Evolutionary conservation across 2,329 filamentous ascomycete genomes (phyloP).

Genomic region (Xylaria sp.): DNA sequence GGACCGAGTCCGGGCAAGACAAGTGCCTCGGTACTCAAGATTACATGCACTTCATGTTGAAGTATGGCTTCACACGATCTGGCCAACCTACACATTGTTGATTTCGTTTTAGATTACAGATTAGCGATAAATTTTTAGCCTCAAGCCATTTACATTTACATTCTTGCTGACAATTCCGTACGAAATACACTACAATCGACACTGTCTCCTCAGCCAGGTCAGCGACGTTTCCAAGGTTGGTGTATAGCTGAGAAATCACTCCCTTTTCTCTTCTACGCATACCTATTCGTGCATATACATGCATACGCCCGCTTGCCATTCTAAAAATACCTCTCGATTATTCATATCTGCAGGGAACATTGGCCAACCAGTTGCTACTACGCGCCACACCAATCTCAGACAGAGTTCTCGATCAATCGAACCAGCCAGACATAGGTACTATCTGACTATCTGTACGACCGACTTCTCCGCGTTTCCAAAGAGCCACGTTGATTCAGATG

Average conservation of each 20-base stretch:
- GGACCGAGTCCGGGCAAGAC: neutral
- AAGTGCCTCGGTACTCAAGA: neutral
- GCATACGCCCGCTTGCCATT: neutral
- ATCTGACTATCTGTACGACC: neutral
- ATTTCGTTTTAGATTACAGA: neutral
- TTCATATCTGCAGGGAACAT: neutral
- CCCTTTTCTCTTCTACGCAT: no score
- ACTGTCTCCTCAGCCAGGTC: neutral
- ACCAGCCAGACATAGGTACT: neutral
- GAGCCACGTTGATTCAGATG: constrained; percentile 56
- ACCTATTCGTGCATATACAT: neutral
- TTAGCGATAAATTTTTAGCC: neutral
- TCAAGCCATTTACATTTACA: neutral
- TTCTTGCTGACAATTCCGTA: neutral
- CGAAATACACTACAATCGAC: neutral
- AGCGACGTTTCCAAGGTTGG: neutral
- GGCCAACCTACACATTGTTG: neutral
- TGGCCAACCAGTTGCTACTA: neutral
- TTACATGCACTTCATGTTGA: neutral
- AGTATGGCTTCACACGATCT: neutral
- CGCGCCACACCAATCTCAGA: neutral
- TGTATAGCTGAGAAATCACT: neutral
- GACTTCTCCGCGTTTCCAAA: neutral
- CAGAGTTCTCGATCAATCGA: constrained; percentile 1
- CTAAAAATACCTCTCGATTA: neutral